A percentile compares a stretch with the other conserved stretches of the same genome.
These are phyloP conservation scores for Pythium biforme DNA, from an alignment of 352 stramenopile genomes.

Conservation along the genomic window DNA sequence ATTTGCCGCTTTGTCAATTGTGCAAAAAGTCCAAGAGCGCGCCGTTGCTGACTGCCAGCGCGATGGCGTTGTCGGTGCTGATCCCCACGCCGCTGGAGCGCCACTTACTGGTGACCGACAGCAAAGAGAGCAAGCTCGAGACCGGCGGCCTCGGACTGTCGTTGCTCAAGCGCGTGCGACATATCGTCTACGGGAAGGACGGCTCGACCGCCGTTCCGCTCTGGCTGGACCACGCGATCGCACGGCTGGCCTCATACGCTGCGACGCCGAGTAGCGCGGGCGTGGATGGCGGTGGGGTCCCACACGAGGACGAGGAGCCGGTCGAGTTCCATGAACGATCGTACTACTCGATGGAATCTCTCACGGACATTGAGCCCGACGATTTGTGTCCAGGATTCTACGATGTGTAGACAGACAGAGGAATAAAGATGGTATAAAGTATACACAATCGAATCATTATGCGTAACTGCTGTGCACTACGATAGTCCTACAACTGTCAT, in stretches of 20 bases:
- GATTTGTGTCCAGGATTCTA: conserved; percentile 60
- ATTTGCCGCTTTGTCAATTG: conserved; percentile 48
- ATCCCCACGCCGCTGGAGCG: conserved; percentile 45
- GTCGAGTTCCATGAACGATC: conserved; percentile 56
- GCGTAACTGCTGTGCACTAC: too few species aligned
- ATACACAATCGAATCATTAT: too few species aligned
- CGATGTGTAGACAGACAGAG: conserved; percentile 7
- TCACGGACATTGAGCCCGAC: conserved; percentile 49
- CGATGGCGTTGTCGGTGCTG: conserved; percentile 48
- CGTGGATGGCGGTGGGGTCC: neutral
- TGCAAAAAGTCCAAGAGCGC: conserved; percentile 38
- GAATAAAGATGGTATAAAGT: neutral
- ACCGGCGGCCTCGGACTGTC: conserved; percentile 42
- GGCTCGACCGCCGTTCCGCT: conserved; percentile 14
- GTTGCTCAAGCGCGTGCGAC: conserved; percentile 44
- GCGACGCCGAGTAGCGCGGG: neutral
- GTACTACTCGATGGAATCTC: conserved; percentile 61
- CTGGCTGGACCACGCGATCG: conserved; percentile 45
- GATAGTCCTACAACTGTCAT: too few species aligned
- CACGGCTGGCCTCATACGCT: conserved; percentile 36
- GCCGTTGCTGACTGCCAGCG: conserved; percentile 41
- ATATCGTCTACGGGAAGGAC: conserved; percentile 33
- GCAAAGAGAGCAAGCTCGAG: conserved; percentile 61
- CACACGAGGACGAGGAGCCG: conserved; percentile 25
- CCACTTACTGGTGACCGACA: conserved; percentile 37